phyloP scores from a whole-genome alignment of 768 basidiomycete genomes.

The Cyathus striatus region DNA sequence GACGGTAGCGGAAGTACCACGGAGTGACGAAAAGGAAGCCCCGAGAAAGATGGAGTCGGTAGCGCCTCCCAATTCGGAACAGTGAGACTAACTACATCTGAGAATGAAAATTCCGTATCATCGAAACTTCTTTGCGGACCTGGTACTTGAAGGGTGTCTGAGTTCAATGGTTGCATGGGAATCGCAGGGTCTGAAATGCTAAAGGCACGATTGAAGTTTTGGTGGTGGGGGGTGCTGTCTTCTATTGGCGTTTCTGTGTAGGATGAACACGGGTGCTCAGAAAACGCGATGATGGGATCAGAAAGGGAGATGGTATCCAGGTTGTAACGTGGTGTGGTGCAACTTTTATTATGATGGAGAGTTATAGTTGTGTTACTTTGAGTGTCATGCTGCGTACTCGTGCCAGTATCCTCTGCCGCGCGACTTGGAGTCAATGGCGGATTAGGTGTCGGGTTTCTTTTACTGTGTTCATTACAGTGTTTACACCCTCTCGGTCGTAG shows the following conservation, averaged over 20 bases:
- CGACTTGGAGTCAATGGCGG: no score
- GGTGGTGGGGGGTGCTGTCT: conserved; percentile 15
- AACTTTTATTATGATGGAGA: no score
- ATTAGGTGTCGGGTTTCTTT: no score
- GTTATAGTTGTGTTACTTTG: no score
- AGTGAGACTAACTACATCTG: neutral
- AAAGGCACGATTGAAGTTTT: conserved; percentile 1
- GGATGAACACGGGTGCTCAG: conserved; percentile 14
- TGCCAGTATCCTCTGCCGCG: no score
- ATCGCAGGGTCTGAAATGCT: conserved; percentile 7
- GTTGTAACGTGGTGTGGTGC: neutral
- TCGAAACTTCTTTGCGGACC: neutral
- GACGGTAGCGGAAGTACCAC: neutral
- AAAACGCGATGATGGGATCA: conserved; percentile 9
- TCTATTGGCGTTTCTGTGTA: conserved; percentile 7
- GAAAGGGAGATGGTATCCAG: conserved; percentile 4
- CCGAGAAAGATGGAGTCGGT: no score
- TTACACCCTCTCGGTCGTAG: no score
- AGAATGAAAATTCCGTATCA: neutral
- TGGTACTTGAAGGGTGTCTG: conserved; percentile 1
- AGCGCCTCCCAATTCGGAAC: no score
- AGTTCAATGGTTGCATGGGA: conserved; percentile 5
- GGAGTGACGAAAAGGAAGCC: neutral
- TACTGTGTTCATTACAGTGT: no score
- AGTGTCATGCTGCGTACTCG: no score